Evolutionary conservation across 768 basidiomycete genomes (phyloP).

Genomic region (Panellus pusillus): DNA sequence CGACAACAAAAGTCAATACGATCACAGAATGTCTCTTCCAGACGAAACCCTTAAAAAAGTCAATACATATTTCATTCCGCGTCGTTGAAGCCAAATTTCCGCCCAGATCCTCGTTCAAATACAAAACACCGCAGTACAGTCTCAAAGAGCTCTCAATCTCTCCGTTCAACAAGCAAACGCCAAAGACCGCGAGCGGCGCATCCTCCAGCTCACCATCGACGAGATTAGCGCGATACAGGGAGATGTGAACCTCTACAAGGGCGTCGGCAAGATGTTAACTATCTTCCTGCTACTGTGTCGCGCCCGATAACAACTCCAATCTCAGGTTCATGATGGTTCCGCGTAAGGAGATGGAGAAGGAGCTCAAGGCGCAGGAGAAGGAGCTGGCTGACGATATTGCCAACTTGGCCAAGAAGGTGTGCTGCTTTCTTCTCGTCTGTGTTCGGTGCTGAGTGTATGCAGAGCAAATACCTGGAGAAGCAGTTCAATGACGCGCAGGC

Average conservation of each 20-base stretch:
- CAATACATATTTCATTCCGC: constrained; percentile 7
- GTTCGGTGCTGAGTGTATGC: background rate
- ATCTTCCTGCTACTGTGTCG: background rate
- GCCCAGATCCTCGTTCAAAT: constrained; percentile 87
- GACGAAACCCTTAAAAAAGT: constrained; percentile 88
- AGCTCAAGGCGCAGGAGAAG: constrained; percentile 76
- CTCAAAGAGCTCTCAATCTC: constrained; percentile 74
- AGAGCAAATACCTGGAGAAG: constrained; percentile 93
- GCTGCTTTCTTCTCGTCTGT: background rate
- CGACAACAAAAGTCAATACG: constrained; percentile 4
- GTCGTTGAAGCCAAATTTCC: constrained; percentile 1
- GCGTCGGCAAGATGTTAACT: constrained; percentile 91
- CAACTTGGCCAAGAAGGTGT: constrained; percentile 83
- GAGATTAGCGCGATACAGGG: constrained; percentile 74
- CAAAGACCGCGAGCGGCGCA: constrained; percentile 88
- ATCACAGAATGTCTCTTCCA: constrained; percentile 53
- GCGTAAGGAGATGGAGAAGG: constrained; percentile 72
- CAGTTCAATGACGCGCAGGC: constrained; percentile 88
- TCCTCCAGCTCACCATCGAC: constrained; percentile 84
- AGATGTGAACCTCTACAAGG: constrained; percentile 85
- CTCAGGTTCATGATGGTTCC: constrained; percentile 92
- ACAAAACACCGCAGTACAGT: constrained; percentile 85
- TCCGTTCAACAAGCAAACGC: constrained; percentile 72
- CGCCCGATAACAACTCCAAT: constrained; percentile 1
- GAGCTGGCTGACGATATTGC: constrained; percentile 81